Evolutionary conservation across 2,329 filamentous ascomycete species (phyloP).

Genomic region (Pseudocercospora crystallina): DNA sequence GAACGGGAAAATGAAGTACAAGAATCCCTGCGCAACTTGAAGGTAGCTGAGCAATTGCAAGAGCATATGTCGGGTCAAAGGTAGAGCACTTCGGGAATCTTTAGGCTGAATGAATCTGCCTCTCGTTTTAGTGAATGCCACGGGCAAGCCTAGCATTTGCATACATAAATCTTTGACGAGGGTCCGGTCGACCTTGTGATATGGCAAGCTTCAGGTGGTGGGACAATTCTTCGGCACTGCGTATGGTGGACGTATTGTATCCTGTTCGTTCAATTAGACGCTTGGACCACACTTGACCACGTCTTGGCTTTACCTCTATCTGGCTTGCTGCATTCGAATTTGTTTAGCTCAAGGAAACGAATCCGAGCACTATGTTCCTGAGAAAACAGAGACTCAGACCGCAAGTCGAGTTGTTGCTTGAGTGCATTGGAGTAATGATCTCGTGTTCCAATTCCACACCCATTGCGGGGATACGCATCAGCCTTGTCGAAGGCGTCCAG

Average conservation of each 20-base stretch:
- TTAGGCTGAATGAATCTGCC: conserved; percentile 1
- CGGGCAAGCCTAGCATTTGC: background rate
- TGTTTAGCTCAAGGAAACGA: background rate
- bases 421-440: too few relatives aligned
- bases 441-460: too few relatives aligned
- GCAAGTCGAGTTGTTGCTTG: too few relatives aligned
- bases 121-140: background rate
- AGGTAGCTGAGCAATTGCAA: conserved; percentile 29
- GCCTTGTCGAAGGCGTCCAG: too few relatives aligned
- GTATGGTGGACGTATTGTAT: too few relatives aligned
- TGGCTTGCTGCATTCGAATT: background rate
- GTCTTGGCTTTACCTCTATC: background rate
- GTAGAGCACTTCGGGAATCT: background rate
- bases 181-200: background rate
- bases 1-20: conserved; percentile 43
- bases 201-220: background rate
- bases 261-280: too few relatives aligned
- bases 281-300: too few relatives aligned
- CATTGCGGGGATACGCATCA: too few relatives aligned
- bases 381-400: too few relatives aligned
- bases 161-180: conserved; percentile 2
- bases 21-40: conserved; percentile 37
- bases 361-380: too few relatives aligned
- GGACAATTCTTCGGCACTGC: too few relatives aligned
- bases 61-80: conserved; percentile 12